Percentiles rank a stretch among this genome's conserved stretches.
Conservation (phyloP, 495 filamentous ascomycete species). For the Xanthoparmelia taractica region DNA sequence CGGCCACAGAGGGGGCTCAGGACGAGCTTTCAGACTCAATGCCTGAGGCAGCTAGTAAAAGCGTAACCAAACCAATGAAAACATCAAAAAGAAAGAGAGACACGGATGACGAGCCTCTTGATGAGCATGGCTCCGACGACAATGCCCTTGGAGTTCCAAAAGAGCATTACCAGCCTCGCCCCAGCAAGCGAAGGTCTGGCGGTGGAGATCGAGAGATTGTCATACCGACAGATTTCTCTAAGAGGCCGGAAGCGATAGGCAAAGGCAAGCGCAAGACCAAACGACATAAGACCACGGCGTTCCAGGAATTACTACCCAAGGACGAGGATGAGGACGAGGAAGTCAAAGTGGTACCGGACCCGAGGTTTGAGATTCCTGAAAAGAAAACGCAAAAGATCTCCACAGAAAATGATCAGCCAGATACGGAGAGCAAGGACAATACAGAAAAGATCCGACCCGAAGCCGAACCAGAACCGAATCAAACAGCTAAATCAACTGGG, state of each 20-base stretch:
- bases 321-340: constrained; percentile 19
- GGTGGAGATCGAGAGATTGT: constrained; percentile 14
- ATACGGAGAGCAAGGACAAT: background rate
- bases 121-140: constrained; percentile 24
- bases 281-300: constrained; percentile 22
- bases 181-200: constrained; percentile 24
- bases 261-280: constrained; percentile 20
- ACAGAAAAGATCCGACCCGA: background rate
- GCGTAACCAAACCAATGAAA: constrained; percentile 7
- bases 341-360: background rate
- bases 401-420: background rate
- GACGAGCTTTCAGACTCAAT: constrained; percentile 16
- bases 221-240: constrained; percentile 26
- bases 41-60: background rate
- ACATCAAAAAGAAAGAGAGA: background rate
- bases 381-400: background rate
- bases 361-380: background rate
- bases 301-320: constrained; percentile 18
- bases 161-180: constrained; percentile 28
- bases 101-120: background rate
- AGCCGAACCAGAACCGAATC: constrained; percentile 20
- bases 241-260: constrained; percentile 23
- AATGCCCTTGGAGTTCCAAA: constrained; percentile 22
- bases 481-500: constrained; percentile 15
- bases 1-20: background rate